Evolutionary conservation across 371 early-diverging fungal genomes (phyloP).

Genomic region (Mucor racemosus): DNA sequence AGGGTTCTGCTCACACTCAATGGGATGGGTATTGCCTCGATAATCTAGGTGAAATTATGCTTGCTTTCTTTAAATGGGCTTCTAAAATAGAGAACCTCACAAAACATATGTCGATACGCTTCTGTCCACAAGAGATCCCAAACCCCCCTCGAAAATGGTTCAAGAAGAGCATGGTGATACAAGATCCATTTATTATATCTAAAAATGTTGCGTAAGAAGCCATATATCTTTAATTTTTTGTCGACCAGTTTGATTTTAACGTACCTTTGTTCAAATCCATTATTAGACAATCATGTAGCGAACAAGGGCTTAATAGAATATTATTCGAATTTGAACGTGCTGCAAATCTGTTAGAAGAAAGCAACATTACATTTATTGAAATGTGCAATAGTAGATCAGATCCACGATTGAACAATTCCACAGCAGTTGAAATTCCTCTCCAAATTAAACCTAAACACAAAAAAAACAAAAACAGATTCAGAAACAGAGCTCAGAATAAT

Average conservation of each 20-base stretch:
- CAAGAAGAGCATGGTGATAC: not conserved
- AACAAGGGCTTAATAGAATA: not conserved
- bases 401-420: not conserved
- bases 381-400: not conserved
- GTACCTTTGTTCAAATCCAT: not conserved
- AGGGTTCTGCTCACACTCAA: not conserved
- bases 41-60: not conserved
- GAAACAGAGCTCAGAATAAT: not conserved
- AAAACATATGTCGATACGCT: not conserved
- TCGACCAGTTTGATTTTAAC: not conserved
- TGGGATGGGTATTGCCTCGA: not conserved
- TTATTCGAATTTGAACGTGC: not conserved
- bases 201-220: slow-evolving; percentile 9
- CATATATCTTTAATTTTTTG: not conserved
- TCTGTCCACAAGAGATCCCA: not conserved
- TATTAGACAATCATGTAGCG: not conserved
- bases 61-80: not conserved
- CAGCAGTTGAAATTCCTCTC: not conserved
- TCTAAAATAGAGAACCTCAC: not conserved
- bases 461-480: not conserved
- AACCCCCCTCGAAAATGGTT: not conserved
- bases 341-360: not conserved
- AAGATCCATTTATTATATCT: not conserved
- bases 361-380: not conserved
- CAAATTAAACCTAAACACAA: not conserved